Evolutionary conservation across 768 basidiomycete genomes (phyloP).

Genomic region (Lactarius pseudohatsudake): DNA sequence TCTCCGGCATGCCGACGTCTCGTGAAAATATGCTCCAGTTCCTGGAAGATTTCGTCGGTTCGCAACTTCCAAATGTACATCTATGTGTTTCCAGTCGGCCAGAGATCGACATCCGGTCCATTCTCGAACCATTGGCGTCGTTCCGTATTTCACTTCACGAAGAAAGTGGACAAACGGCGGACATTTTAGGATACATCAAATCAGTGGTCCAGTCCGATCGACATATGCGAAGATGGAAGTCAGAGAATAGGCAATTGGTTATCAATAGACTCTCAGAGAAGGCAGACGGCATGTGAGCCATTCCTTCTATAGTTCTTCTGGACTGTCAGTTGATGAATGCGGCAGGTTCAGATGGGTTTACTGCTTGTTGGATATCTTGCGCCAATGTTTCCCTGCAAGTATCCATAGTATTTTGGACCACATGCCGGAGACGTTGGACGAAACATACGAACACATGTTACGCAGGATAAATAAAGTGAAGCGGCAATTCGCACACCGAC

Average conservation of each 20-base stretch:
- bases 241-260: background rate
- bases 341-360: slow-evolving; percentile 8
- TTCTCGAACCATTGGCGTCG: too few species aligned
- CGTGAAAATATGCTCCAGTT: too few species aligned
- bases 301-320: background rate
- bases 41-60: too few species aligned
- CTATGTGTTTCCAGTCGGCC: too few species aligned
- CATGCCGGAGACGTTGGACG: slow-evolving; percentile 9
- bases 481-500: background rate
- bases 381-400: background rate
- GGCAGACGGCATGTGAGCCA: slow-evolving; percentile 7
- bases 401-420: background rate
- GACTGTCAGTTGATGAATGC: too few species aligned
- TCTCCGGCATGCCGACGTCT: too few species aligned
- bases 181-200: too few species aligned
- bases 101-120: too few species aligned
- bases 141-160: too few species aligned
- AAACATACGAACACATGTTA: slow-evolving; percentile 1
- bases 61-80: too few species aligned
- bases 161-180: too few species aligned
- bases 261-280: background rate
- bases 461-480: background rate
- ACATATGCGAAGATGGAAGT: background rate
- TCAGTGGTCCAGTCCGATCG: too few species aligned
- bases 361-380: slow-evolving; percentile 8